Base-by-base conservation (phyloP, 768 basidiomycete genomes). In the Mycena crocata region DNA sequence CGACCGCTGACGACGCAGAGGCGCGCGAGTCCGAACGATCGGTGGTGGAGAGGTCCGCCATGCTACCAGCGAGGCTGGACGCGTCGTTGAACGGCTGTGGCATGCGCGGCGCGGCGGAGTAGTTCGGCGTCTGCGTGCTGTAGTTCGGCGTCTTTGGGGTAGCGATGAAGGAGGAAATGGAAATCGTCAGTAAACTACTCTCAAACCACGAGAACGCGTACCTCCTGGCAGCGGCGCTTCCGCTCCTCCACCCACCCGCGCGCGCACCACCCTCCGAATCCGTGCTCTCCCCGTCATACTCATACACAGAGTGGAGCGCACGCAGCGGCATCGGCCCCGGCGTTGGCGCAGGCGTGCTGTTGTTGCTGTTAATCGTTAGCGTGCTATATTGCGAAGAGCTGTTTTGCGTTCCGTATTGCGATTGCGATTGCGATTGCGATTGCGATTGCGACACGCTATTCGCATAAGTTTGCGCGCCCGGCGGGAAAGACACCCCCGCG, bases 401-500 rank as follows among this genome's bases (percentile, higher is more conserved):
- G 40, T 21, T 42, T n/a, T 10, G 21, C 35, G 35, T 8, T 37
- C 9, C 15, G 35, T 37, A 37, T 15, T 37, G 35, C 35, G 35
- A 8, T 37, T 37, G 35, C 35, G 35, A 37, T 37, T 37, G 35
- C 35, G 35, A 8, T 37, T 37, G 35, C 15, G 35, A 8, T 37
- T 37, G 35, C 8, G 35, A 37, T 37, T 37, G 35, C n/a, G n/a
- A n/a, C n/a, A n/a, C n/a, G n/a, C n/a, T n/a, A n/a, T n/a, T n/a
- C n/a, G n/a, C n/a, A n/a, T n/a, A n/a, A n/a, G n/a, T n/a, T n/a
- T n/a, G n/a, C n/a, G 5, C 26, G 61, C 2, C 45, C 51, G 24
- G n/a, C n/a, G 52, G 62, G 39, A 66, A 66, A 2, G 64, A 66
- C 31, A 66, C 57, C 14, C 64, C 64, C 40, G 50, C 64, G 42